Evolutionary conservation across 1,284 basidiomycete genomes (phyloP), one percentile per base, ranked within the genome.

Genomic region (Puccinia horiana): DNA sequence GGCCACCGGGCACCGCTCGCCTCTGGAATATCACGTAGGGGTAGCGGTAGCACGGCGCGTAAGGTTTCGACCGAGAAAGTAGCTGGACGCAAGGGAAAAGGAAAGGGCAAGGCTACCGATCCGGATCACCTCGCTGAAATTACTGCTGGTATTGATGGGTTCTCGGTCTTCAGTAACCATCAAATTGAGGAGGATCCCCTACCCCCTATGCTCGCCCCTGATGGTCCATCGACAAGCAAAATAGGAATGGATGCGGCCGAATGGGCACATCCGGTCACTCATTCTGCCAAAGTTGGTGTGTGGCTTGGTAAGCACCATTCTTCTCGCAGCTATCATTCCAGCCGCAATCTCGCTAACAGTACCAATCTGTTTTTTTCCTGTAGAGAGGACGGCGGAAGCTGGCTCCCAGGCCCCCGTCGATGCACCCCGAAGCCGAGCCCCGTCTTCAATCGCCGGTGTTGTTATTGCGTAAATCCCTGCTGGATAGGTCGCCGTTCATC

Each of bases 91-190:
- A 81, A 74, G 14, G 49, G 56, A 35, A 81, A 81, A 40, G 79
- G 79, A n/a, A 81, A 81, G 32, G 56, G 23, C 1, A 61, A 74
- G 37, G 78, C 54, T 54, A 47, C 40, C 20, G 79, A 73, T 32
- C 18, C 56, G 6, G 70, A 81, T 65, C 52, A 81, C 23, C 20
- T 81, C 3, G 79, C 79, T 26, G 70, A 81, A 52, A 81, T 81
- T 40, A 81, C 79, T 49, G 79, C 79, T 23, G 79, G 79, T 52
- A 81, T 81, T 26, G 70, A 74, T 32, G 69, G 70, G 1, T 81
- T 81, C 58, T 81, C 70, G 23, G 79, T 81, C 14, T 81, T 74
- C 52, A 81, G 79, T 42, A 81, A 81, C 32, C 70, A 63, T 63
- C 79, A 81, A 73, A 74, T 72, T n/a, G 74, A 76, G 14, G 74